These are phyloP conservation scores for Poteriospumella lacustris DNA, from an alignment of 108 stramenopile genomes.

Conservation along the genomic window DNA sequence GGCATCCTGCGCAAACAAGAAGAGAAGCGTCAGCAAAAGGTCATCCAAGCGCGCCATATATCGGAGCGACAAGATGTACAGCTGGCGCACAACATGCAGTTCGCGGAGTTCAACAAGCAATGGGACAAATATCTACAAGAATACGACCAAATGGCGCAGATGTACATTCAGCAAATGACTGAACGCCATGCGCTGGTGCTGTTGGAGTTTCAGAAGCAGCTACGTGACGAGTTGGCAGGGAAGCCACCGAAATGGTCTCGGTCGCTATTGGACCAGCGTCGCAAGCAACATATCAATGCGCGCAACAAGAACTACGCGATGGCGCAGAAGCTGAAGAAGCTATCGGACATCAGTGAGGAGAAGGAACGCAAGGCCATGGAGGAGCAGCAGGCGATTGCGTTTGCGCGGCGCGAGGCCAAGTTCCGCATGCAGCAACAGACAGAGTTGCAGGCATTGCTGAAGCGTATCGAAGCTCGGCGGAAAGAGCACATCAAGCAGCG, in stretches of 20 bases:
- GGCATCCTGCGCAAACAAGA: slow-evolving; percentile 57
- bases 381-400: slow-evolving; percentile 36
- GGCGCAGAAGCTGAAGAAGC: slow-evolving; percentile 59
- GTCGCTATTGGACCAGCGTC: slow-evolving; percentile 62
- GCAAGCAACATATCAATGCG: slow-evolving; percentile 57
- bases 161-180: slow-evolving; percentile 67
- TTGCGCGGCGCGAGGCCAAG: slow-evolving; percentile 51
- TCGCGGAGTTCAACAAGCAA: slow-evolving; percentile 56
- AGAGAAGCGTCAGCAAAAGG: slow-evolving; percentile 57
- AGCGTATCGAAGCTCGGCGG: slow-evolving; percentile 60
- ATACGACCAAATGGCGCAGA: slow-evolving; percentile 63
- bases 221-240: slow-evolving; percentile 50
- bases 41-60: slow-evolving; percentile 55
- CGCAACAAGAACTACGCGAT: slow-evolving; percentile 60
- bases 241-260: slow-evolving; percentile 60
- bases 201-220: slow-evolving; percentile 52
- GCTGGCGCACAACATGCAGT: slow-evolving; percentile 67
- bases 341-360: slow-evolving; percentile 59
- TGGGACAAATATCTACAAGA: slow-evolving; percentile 66
- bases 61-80: slow-evolving; percentile 62
- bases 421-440: slow-evolving; percentile 61
- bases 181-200: slow-evolving; percentile 56
- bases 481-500: slow-evolving; percentile 64
- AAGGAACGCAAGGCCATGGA: slow-evolving; percentile 55
- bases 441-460: slow-evolving; percentile 52